Conservation (phyloP, 1,284 basidiomycete species). For the Leccinum angustisporum region DNA sequence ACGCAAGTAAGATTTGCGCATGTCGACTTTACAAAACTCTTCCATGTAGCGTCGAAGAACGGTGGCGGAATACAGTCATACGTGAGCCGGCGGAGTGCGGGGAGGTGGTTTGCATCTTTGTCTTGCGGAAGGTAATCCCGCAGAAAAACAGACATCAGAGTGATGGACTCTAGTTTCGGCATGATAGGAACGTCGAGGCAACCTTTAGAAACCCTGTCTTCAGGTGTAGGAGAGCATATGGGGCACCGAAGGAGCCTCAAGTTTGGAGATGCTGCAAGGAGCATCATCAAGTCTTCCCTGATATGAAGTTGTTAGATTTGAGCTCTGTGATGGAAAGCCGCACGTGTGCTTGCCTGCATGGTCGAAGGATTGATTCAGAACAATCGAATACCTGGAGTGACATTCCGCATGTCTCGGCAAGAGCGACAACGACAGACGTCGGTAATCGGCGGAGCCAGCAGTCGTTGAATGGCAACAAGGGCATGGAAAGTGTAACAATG, state of each 20-base stretch:
- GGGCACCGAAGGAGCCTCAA: slow-evolving; percentile 31
- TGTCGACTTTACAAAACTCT: slow-evolving; percentile 25
- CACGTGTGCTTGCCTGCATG: slow-evolving; percentile 29
- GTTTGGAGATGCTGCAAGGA: slow-evolving; percentile 28
- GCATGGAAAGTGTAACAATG: slow-evolving; percentile 30
- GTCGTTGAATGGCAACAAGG: slow-evolving; percentile 28
- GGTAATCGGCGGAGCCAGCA: slow-evolving; percentile 32
- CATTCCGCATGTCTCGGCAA: slow-evolving; percentile 29
- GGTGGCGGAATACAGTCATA: slow-evolving; percentile 36
- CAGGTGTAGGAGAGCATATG: slow-evolving; percentile 30
- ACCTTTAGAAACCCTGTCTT: slow-evolving; percentile 18
- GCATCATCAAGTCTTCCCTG: slow-evolving; percentile 32
- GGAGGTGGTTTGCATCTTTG: slow-evolving; percentile 28
- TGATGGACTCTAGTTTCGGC: slow-evolving; percentile 29
- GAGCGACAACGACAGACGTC: slow-evolving; percentile 21
- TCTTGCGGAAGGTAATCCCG: slow-evolving; percentile 34
- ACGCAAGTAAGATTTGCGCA: slow-evolving; percentile 31
- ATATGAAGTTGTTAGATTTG: slow-evolving; percentile 5
- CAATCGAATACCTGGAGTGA: slow-evolving; percentile 33
- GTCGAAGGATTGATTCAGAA: slow-evolving; percentile 33
- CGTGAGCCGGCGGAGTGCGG: slow-evolving; percentile 32
- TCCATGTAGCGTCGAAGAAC: slow-evolving; percentile 31
- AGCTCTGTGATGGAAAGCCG: neutral
- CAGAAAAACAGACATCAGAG: slow-evolving; percentile 30
- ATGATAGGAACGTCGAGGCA: slow-evolving; percentile 30